Percentiles rank a stretch among this genome's conserved stretches.
Conservation (phyloP, 2,329 filamentous ascomycete species). For the Simplicillium aogashimaense region DNA sequence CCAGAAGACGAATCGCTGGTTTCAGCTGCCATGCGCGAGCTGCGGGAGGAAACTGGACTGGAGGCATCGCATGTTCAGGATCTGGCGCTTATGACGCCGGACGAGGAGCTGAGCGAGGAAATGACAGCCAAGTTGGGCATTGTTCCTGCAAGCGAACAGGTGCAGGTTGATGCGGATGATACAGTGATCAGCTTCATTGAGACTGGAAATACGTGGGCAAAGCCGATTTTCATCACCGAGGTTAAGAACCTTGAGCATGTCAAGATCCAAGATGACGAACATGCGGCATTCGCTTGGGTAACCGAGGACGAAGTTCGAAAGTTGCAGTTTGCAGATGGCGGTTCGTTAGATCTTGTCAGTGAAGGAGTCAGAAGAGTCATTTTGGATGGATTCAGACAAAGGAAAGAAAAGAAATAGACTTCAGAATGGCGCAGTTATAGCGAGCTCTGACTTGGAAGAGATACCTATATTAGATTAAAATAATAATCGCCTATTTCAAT, state of each 20-base stretch:
- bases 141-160: constrained; percentile 7
- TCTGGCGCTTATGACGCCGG: constrained; percentile 10
- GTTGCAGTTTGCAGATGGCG: constrained; percentile 14
- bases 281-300: constrained; percentile 27
- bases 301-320: constrained; percentile 21
- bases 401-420: neutral
- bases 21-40: constrained; percentile 28
- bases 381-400: constrained; percentile 19
- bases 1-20: constrained; percentile 22
- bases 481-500: constrained; percentile 14
- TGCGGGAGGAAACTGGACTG: constrained; percentile 35
- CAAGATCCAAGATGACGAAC: constrained; percentile 23
- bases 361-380: constrained; percentile 18
- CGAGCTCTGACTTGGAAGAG: no score
- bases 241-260: constrained; percentile 15
- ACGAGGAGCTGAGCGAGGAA: neutral
- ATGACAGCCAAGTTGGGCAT: constrained; percentile 4
- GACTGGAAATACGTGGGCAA: constrained; percentile 16
- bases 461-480: neutral
- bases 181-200: constrained; percentile 12
- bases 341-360: constrained; percentile 20
- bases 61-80: constrained; percentile 15
- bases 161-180: constrained; percentile 13
- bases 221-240: constrained; percentile 18
- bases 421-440: no score